These are phyloP conservation scores for Monosporozyma unispora DNA, from an alignment of 805 yeast species.

Conservation along the genomic window DNA sequence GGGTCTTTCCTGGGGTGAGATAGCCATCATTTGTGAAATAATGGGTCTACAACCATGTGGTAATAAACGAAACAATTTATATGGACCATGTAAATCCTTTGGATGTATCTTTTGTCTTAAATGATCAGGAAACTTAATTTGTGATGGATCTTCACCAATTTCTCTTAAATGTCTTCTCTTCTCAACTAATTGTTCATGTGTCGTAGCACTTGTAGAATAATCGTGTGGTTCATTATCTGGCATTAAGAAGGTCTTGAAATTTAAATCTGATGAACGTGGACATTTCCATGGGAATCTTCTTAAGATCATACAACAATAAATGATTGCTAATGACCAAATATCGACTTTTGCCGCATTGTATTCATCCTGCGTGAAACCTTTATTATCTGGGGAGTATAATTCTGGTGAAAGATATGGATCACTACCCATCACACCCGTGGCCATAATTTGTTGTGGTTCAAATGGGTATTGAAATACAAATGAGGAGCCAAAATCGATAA, in stretches of 20 bases:
- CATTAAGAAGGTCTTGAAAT: conserved; percentile 54
- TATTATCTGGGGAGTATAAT: conserved; percentile 32
- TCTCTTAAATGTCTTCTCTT: conserved; percentile 31
- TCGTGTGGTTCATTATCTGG: conserved; percentile 71
- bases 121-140: conserved; percentile 21
- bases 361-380: neutral
- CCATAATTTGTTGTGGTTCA: conserved; percentile 45
- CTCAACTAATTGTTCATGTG: conserved; percentile 53
- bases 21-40: conserved; percentile 51
- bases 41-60: conserved; percentile 80
- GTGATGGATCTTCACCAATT: conserved; percentile 41
- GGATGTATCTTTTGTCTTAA: conserved; percentile 21
- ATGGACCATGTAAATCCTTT: conserved; percentile 64
- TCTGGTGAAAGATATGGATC: conserved; percentile 87
- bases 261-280: conserved; percentile 59
- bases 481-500: conserved; percentile 79
- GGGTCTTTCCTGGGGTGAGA: conserved; percentile 55
- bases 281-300: conserved; percentile 84
- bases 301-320: conserved; percentile 77
- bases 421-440: conserved; percentile 73
- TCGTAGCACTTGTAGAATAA: conserved; percentile 57
- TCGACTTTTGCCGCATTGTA: conserved; percentile 75
- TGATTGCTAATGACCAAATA: conserved; percentile 77
- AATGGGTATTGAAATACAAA: conserved; percentile 73
- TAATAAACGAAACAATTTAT: conserved; percentile 64